Evolutionary conservation across 2,329 filamentous ascomycete species (phyloP).

Genomic region (Aureobasidium pullulans): DNA sequence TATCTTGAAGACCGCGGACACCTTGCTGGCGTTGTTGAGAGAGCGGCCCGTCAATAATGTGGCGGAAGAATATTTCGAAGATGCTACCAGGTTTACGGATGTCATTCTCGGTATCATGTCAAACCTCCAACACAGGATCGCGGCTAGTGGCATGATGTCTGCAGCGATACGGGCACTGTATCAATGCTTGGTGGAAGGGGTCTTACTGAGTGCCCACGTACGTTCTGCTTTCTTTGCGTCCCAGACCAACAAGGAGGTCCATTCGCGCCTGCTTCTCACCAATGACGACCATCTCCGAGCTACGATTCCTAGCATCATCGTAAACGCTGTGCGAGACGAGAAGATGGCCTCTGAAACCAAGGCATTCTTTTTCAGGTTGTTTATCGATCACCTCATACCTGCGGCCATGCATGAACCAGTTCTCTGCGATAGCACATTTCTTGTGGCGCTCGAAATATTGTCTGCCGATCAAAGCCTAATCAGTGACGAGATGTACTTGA

Average conservation of each 20-base stretch:
- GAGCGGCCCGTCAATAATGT: conserved; percentile 16
- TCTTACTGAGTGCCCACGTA: conserved; percentile 24
- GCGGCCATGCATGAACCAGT: conserved; percentile 15
- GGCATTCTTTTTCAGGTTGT: conserved; percentile 19
- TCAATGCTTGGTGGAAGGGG: conserved; percentile 13
- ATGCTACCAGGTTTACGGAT: conserved; percentile 17
- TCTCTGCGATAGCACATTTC: neutral
- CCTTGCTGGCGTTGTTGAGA: conserved; percentile 22
- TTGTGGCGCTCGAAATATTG: neutral
- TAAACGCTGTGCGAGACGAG: neutral
- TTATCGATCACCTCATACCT: conserved; percentile 18
- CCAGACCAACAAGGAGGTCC: conserved; percentile 33
- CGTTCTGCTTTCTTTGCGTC: conserved; percentile 27
- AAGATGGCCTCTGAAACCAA: conserved; percentile 12
- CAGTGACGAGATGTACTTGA: neutral
- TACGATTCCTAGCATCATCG: neutral
- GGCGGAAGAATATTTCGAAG: conserved; percentile 18
- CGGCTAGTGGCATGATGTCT: neutral
- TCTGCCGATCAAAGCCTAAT: neutral
- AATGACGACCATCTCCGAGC: neutral
- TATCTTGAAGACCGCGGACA: neutral
- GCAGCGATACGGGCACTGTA: neutral
- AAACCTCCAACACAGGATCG: neutral
- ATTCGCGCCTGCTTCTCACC: conserved; percentile 24
- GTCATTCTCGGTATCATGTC: neutral